phyloP scores from a whole-genome alignment of 345 rosid genomes.

The Eucalyptus sideroxylon region DNA sequence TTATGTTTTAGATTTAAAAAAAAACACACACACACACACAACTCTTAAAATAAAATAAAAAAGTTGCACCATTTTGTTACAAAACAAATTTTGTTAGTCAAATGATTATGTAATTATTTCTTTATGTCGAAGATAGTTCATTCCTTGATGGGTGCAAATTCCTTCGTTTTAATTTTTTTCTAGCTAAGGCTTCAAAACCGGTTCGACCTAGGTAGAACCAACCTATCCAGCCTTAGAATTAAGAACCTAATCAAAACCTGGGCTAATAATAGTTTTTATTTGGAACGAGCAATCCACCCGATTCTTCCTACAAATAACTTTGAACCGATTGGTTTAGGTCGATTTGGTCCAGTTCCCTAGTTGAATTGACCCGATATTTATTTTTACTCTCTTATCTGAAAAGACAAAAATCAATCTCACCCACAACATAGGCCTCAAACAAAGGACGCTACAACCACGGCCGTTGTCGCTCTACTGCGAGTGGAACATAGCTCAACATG shows the following conservation, averaged over 20 bases:
- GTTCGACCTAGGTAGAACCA: not conserved
- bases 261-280: not conserved
- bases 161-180: not conserved
- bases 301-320: not conserved
- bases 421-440: too few relatives aligned
- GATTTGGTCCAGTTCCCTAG: too few relatives aligned
- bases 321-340: not conserved
- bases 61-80: not conserved
- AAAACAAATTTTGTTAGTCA: not conserved
- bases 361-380: too few relatives aligned
- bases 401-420: too few relatives aligned
- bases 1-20: not conserved
- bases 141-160: not conserved
- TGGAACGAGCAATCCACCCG: not conserved
- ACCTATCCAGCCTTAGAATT: not conserved
- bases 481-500: not conserved
- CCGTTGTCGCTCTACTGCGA: too few relatives aligned
- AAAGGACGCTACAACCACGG: too few relatives aligned
- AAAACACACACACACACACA: too few relatives aligned
- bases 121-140: not conserved
- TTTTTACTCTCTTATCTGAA: too few relatives aligned
- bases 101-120: too few relatives aligned
- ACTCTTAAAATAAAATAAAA: not conserved
- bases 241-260: not conserved
- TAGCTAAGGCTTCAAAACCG: not conserved